Base-by-base conservation (phyloP, 371 early-diverging fungal species). In the Apophysomyces variabilis region DNA sequence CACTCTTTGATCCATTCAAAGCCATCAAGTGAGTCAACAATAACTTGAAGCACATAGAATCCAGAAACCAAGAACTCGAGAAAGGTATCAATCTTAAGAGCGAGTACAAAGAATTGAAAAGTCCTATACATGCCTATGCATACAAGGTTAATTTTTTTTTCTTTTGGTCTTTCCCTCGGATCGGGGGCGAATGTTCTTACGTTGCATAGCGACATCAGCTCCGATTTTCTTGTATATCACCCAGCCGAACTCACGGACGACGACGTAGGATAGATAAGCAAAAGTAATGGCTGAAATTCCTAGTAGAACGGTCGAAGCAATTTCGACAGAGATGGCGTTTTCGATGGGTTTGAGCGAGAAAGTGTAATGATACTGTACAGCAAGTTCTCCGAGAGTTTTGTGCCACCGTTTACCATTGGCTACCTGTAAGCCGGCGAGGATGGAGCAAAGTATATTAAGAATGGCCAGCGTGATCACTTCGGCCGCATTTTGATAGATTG, bases 191-290 rank as follows among this genome's bases (percentile, higher is more conserved):
- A 64, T 35, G 14, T 58, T 41, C 68, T 73, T 76, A 79, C 84
- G 67, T 71, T 80, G 76, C 21, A 83, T 71, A 16, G 67, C 65
- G 9, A 80, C 58, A 65, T 83, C 80, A 26, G 80, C 80, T 8
- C 83, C 83, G 38, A 83, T 80, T 50, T 83, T 83, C 60, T 80
- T 83, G 58, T 83, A 83, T 38, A 77, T 80, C 0, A 70, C 74
- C 84, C 84, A 83, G 5, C 84, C 84, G 70, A 83, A 72, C 54
- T 80, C 77, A 36, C 63, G 61, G 1, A 73, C 73, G 3, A 83
- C 69, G 21, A 64, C 65, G 60, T 72, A 77, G 8, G 80, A 80
- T 3, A 79, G 60, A 37, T 74, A 77, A 4, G 72, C 75, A 71
- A 79, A 80, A 1, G 39, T 47, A 39, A 74, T 45, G 3, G 79